These are phyloP conservation scores for Centaurea solstitialis DNA, from an alignment of 129 eudicot genomes.

Conservation along the genomic window DNA sequence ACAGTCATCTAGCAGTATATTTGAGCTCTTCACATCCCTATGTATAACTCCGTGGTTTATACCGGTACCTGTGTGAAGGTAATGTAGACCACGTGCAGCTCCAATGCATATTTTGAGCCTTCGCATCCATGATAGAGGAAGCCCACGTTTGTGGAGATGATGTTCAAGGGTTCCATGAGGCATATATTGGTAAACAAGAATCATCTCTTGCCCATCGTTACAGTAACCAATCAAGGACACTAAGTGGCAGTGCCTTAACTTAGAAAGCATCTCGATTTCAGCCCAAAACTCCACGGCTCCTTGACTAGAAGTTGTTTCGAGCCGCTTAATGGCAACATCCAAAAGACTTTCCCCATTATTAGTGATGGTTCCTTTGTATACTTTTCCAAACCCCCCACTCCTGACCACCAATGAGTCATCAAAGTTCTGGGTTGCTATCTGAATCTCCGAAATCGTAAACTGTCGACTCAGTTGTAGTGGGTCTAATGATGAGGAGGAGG, in stretches of 20 bases:
- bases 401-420: neutral
- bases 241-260: constrained; percentile 11
- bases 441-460: neutral
- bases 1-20: constrained; percentile 13
- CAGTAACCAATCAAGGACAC: constrained; percentile 19
- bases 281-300: constrained; percentile 24
- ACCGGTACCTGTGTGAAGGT: too few species aligned
- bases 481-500: neutral
- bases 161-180: too few species aligned
- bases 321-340: constrained; percentile 12
- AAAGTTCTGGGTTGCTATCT: neutral
- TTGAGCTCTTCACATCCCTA: constrained; percentile 18
- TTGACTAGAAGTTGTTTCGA: constrained; percentile 14
- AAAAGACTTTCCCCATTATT: neutral
- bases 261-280: constrained; percentile 21
- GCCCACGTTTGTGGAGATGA: too few species aligned
- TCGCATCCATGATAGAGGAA: too few species aligned
- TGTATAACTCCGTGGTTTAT: constrained; percentile 11
- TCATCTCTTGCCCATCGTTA: constrained; percentile 12
- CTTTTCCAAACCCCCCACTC: neutral
- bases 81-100: too few species aligned
- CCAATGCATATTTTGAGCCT: too few species aligned
- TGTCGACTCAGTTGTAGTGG: neutral
- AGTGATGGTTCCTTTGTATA: neutral
- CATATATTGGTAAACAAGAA: constrained; percentile 22